Base-by-base conservation (phyloP, 805 yeast genomes). In the Candida nanaspora region DNA sequence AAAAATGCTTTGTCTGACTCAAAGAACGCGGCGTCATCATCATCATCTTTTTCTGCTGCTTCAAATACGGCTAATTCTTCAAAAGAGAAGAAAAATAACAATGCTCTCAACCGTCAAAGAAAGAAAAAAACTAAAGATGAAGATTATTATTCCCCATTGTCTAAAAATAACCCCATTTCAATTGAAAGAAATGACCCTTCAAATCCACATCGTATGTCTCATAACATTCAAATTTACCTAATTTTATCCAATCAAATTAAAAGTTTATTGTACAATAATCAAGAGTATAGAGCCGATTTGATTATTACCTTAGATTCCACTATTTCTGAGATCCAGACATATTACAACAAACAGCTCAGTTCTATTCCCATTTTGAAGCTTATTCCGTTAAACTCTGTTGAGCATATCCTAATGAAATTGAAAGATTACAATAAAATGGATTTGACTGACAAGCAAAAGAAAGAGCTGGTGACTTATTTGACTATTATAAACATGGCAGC, bases 251-350 rank as follows among this genome's bases (percentile, higher is more conserved):
- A 69, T 25, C 78, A 71, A 49, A 47, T 73, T 31, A 59, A 59
- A 18, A 61, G 59, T 54, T 40, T 56, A 48, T 19, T 57, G 55
- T 14, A 42, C 59, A 36, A 38, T 16, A 26, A 28, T 22, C 21
- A n/a, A 38, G 62, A 61, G 21, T 57, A 62, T 40, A 52, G 59
- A 28, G 53, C 72, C 38, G 72, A 74, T 45, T 51, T 66, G 28
- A 66, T 76, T 21, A 52, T 76, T 1, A 66, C 78, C n/a, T 65
- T 76, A 44, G 80, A 76, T 53, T 64, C 74, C 5, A 36, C 52
- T 33, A 33, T 70, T 25, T 58, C 63, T 6, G 5, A 49, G 50
- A 35, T 44, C 47, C 40, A 50, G 49, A 40, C 50, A 33, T 33
- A 35, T 38, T 15, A 30, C 40, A 32, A 40, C 32, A 36, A 40